phyloP scores from a whole-genome alignment of 2,329 filamentous ascomycete genomes.

The Fusarium setosum region DNA sequence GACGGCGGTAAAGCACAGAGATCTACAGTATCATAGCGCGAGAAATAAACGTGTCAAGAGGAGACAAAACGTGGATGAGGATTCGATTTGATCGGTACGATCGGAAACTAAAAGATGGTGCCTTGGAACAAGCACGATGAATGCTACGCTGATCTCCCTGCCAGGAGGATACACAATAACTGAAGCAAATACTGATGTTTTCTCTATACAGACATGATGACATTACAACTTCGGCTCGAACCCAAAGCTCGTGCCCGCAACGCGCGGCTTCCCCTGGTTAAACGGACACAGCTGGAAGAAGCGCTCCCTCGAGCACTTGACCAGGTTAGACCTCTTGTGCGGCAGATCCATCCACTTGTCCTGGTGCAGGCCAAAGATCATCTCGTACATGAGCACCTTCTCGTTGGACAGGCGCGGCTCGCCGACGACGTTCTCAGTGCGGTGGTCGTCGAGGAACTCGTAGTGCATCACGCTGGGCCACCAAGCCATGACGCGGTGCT shows the following conservation, averaged over 20 bases:
- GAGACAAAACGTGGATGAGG: background rate
- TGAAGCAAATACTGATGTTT: too few species aligned
- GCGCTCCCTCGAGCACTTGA: constrained; percentile 71
- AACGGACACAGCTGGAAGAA: constrained; percentile 77
- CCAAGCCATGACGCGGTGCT: constrained; percentile 70
- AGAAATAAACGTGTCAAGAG: background rate
- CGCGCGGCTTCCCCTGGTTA: constrained; percentile 62
- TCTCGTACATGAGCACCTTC: constrained; percentile 78
- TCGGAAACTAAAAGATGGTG: background rate
- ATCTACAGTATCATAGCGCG: background rate
- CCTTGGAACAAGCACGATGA: background rate
- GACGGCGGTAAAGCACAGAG: background rate
- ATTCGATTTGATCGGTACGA: constrained; percentile 4
- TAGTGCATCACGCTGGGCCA: constrained; percentile 72
- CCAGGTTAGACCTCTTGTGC: constrained; percentile 76
- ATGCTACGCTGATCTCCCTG: background rate
- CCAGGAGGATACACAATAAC: too few species aligned
- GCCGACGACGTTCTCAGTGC: constrained; percentile 68
- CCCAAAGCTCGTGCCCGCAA: constrained; percentile 64
- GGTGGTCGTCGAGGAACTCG: constrained; percentile 69
- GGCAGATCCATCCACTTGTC: constrained; percentile 79
- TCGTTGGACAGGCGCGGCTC: constrained; percentile 79
- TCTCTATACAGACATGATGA: background rate
- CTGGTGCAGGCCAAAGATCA: constrained; percentile 77
- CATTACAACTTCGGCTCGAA: constrained; percentile 58